Evolutionary conservation across 768 basidiomycete species (phyloP).

Genomic region (Boletus sp.): DNA sequence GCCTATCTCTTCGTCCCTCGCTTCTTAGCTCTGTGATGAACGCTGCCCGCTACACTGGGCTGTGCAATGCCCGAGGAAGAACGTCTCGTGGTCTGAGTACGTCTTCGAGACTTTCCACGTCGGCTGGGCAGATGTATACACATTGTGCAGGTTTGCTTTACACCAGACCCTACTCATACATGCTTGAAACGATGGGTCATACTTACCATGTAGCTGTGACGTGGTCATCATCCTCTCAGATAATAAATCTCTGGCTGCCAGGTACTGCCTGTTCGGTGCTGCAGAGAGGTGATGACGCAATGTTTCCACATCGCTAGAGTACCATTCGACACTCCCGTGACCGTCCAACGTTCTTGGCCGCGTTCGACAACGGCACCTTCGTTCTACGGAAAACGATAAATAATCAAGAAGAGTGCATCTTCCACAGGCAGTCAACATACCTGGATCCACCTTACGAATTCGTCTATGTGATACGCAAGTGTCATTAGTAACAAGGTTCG

Average conservation of each 20-base stretch:
- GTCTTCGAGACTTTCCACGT: conserved; percentile 1
- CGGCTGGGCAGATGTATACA: conserved; percentile 2
- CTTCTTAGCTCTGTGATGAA: background rate
- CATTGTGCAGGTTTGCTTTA: conserved; percentile 13
- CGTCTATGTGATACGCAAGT: conserved; percentile 32
- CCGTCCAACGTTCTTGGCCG: conserved; percentile 39
- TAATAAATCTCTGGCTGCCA: conserved; percentile 47
- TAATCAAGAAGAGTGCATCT: background rate
- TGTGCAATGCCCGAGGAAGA: background rate
- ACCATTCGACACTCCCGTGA: conserved; percentile 25
- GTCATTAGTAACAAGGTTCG: conserved; percentile 31
- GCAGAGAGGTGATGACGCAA: conserved; percentile 38
- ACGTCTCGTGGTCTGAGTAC: background rate
- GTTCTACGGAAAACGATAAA: conserved; percentile 15
- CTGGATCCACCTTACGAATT: conserved; percentile 30
- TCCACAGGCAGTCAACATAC: conserved; percentile 22
- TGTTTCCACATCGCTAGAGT: conserved; percentile 27
- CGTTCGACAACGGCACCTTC: conserved; percentile 30
- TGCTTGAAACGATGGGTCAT: conserved; percentile 3
- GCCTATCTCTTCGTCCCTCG: background rate
- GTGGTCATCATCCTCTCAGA: conserved; percentile 10
- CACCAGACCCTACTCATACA: conserved; percentile 5
- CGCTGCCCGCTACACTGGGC: background rate
- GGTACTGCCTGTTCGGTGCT: conserved; percentile 39
- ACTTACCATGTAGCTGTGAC: background rate